phyloP scores from a whole-genome alignment of 1,284 basidiomycete genomes.

The Hymenochaete sp. region DNA sequence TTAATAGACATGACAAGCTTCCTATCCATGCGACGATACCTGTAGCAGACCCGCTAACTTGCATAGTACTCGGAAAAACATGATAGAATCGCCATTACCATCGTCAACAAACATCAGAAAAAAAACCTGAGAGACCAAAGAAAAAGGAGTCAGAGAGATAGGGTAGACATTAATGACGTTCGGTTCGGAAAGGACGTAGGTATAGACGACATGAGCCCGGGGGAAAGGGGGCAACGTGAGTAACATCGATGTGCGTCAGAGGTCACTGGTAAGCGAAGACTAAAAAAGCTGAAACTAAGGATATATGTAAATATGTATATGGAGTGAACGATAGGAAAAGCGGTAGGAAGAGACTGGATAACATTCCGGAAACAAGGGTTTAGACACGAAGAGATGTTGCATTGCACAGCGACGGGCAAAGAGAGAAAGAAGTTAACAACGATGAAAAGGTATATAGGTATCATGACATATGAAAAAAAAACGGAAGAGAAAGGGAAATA shows the following conservation, averaged over 20 bases:
- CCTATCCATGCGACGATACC: no score
- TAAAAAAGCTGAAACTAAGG: background rate
- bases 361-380: slow-evolving; percentile 1
- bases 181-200: background rate
- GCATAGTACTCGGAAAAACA: no score
- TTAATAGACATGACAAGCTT: no score
- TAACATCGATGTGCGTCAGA: background rate
- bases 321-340: background rate
- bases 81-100: no score
- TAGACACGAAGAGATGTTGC: background rate
- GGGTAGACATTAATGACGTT: background rate
- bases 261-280: background rate
- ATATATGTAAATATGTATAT: slow-evolving; percentile 3
- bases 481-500: background rate
- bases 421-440: slow-evolving; percentile 12
- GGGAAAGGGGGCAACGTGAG: background rate
- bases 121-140: slow-evolving; percentile 2
- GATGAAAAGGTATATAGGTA: background rate
- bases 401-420: background rate
- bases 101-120: slow-evolving; percentile 14
- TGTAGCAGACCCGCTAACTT: no score
- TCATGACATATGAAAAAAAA: background rate
- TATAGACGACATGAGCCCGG: background rate
- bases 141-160: slow-evolving; percentile 5
- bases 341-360: background rate